phyloP scores from a whole-genome alignment of 306 rosid genomes.

The Prinsepia uniflora region DNA sequence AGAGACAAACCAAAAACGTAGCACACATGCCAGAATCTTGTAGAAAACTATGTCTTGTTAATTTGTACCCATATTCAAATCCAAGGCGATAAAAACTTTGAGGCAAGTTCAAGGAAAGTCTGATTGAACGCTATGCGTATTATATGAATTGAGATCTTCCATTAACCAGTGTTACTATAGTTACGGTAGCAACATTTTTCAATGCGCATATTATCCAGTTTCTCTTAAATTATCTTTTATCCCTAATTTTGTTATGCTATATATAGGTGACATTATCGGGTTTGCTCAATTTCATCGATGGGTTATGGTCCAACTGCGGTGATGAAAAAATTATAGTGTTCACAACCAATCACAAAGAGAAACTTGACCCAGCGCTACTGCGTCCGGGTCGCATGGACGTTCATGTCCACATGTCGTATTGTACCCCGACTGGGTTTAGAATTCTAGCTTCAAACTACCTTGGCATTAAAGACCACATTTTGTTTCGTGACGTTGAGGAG shows the following conservation, averaged over 20 bases:
- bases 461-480: conserved; percentile 29
- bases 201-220: too few relatives aligned
- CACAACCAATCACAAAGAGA: conserved; percentile 49
- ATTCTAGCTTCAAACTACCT: conserved; percentile 34
- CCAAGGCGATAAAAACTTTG: neutral
- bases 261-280: conserved; percentile 44
- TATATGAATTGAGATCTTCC: too few relatives aligned
- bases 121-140: neutral
- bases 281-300: conserved; percentile 44
- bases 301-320: conserved; percentile 49
- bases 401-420: conserved; percentile 48
- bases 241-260: neutral
- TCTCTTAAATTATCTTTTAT: neutral
- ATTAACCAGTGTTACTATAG: too few relatives aligned
- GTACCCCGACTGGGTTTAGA: conserved; percentile 39
- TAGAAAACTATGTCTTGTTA: neutral
- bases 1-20: neutral
- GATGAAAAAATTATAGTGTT: conserved; percentile 47
- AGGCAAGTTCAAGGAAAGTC: neutral
- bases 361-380: conserved; percentile 40
- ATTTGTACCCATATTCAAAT: neutral
- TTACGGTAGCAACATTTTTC: too few relatives aligned
- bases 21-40: neutral
- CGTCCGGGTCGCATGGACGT: conserved; percentile 55
- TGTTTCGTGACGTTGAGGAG: conserved; percentile 29